phyloP scores from a whole-genome alignment of 2,329 filamentous ascomycete genomes.

The Dactylellina leptospora region DNA sequence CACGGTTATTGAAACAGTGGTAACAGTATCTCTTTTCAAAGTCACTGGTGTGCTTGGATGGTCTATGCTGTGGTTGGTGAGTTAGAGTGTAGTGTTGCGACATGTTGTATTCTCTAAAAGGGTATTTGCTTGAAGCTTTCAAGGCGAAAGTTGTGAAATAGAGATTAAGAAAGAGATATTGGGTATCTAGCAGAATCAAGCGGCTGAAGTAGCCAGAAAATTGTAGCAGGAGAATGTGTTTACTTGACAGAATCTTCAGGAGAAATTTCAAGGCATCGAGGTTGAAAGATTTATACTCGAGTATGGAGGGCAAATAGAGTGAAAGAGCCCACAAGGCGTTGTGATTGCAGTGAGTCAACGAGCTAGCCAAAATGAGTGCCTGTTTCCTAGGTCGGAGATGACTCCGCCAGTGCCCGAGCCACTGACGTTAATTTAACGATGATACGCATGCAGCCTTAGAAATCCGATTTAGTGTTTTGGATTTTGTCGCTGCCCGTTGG shows the following conservation, averaged over 20 bases:
- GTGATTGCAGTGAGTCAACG: conserved; percentile 2
- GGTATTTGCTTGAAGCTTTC: neutral
- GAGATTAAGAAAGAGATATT: conserved; percentile 2
- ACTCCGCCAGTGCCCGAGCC: conserved; percentile 3
- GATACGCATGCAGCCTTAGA: neutral
- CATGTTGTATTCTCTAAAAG: conserved; percentile 13
- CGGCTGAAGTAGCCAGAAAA: neutral
- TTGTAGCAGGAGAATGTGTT: too few species aligned
- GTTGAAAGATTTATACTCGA: conserved; percentile 9
- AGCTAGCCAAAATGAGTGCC: conserved; percentile 1
- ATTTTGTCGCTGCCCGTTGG: too few species aligned
- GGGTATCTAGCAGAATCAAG: neutral
- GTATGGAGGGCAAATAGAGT: too few species aligned
- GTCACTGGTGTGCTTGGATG: neutral
- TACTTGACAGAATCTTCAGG: too few species aligned
- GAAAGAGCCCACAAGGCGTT: neutral
- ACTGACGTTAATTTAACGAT: neutral
- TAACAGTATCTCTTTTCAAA: neutral
- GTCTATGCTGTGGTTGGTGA: conserved; percentile 8
- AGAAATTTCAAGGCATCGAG: neutral
- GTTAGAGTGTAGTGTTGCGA: conserved; percentile 22
- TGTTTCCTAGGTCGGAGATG: neutral
- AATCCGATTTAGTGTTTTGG: too few species aligned
- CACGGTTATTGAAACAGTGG: neutral
- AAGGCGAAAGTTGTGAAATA: neutral